These are phyloP conservation scores for Aureobasidium sp. DNA, from an alignment of 2,329 filamentous ascomycete species.

Conservation along the genomic window DNA sequence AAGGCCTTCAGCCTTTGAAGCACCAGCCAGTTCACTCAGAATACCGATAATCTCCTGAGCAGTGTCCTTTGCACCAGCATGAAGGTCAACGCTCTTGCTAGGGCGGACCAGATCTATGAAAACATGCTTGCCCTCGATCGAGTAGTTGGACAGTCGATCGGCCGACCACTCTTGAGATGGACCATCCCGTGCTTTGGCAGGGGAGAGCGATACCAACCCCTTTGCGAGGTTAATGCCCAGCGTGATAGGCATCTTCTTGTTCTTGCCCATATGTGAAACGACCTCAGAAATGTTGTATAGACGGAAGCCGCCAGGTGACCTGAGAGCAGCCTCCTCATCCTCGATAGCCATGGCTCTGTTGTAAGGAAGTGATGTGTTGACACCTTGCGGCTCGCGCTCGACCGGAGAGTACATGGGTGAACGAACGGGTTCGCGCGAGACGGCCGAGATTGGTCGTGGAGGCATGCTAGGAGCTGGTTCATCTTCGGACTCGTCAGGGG, in stretches of 20 bases:
- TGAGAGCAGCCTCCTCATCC: conserved; percentile 39
- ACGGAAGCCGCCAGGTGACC: conserved; percentile 74
- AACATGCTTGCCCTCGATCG: conserved; percentile 94
- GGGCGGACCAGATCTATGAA: conserved; percentile 89
- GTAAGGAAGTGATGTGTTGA: conserved; percentile 50
- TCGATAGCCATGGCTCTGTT: conserved; percentile 39
- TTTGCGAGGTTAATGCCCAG: conserved; percentile 87
- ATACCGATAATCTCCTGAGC: conserved; percentile 86
- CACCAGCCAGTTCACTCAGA: conserved; percentile 82
- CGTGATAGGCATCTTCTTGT: conserved; percentile 97
- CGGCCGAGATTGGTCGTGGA: conserved; percentile 52
- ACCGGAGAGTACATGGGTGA: conserved; percentile 33
- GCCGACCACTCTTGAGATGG: conserved; percentile 88
- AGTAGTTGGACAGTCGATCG: conserved; percentile 94
- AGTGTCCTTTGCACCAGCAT: conserved; percentile 94
- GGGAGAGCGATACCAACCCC: conserved; percentile 82
- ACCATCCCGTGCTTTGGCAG: conserved; percentile 75
- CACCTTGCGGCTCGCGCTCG: conserved; percentile 28
- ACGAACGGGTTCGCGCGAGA: conserved; percentile 40
- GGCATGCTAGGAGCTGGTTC: conserved; percentile 56
- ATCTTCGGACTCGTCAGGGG: conserved; percentile 63
- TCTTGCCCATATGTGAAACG: conserved; percentile 92
- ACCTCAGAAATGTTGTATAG: conserved; percentile 97
- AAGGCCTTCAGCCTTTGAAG: conserved; percentile 72
- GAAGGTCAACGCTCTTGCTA: conserved; percentile 92